These are phyloP conservation scores for Chaetomium olivaceum DNA, from an alignment of 2,329 filamentous ascomycete species.

Conservation along the genomic window DNA sequence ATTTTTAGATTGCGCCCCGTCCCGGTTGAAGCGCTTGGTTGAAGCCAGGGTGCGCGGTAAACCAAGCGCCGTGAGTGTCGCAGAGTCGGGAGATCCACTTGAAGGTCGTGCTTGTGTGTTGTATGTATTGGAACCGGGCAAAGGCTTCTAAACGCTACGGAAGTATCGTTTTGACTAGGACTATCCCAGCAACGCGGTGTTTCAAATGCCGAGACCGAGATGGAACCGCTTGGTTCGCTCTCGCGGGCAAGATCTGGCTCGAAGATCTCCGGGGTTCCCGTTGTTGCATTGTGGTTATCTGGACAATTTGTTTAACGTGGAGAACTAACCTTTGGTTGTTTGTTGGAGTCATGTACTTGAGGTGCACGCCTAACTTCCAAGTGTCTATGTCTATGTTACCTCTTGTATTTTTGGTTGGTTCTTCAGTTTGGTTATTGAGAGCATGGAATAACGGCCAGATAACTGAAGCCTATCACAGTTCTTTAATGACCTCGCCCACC, in stretches of 20 bases:
- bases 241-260: background rate
- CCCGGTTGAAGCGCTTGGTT: conserved; percentile 1
- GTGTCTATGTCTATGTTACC: no score
- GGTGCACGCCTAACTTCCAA: no score
- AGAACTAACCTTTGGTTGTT: no score
- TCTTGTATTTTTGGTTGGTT: no score
- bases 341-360: no score
- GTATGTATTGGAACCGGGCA: no score
- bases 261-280: background rate
- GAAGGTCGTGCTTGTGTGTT: background rate
- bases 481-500: conserved; percentile 65
- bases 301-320: no score
- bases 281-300: background rate
- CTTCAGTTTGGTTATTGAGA: background rate
- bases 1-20: conserved; percentile 14
- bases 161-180: background rate
- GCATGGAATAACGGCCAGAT: background rate
- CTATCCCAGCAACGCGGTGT: background rate
- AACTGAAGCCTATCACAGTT: conserved; percentile 40
- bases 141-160: background rate
- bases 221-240: background rate
- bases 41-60: conserved; percentile 6
- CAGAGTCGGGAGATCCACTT: background rate
- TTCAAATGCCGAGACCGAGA: background rate
- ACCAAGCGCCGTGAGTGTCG: background rate